Evolutionary conservation across 2,329 filamentous ascomycete species (phyloP), one percentile per base, ranked within the genome.

Genomic region (Sphaerostilbella broomeana): DNA sequence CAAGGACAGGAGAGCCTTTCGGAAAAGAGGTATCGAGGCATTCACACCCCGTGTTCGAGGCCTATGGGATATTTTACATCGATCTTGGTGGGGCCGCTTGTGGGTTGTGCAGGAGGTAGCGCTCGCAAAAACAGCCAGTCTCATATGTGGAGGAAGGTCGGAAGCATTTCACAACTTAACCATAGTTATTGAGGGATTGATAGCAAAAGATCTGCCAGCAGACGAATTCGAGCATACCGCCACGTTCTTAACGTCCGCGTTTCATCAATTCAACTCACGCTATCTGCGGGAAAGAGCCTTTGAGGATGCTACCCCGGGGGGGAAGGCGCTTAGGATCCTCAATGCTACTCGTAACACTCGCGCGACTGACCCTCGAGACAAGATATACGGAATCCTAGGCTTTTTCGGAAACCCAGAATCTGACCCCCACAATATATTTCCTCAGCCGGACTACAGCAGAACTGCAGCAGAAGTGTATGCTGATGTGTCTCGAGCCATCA

Each of bases 321-420:
- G n/a, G 11, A 40, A 40, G 21, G 37, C 37, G 5, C 37, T 40
- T 11, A 7, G 19, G 25, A 27, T 35, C 9, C 17, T 40, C 2
- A 40, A 40, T 13, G 37, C 37, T 4, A 40, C 30, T 1, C 37
- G 37, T 11, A 40, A 35, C 11, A 12, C 37, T 10, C 17, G 34
- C 25, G 37, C 30, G 11, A 18, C 30, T 5, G 37, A 40, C 17
- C 37, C 37, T 5, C 37, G 37, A 4, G 37, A 40, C 37, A 40
- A 40, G 16, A 40, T 40, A 35, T 35, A 40, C 2, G 37, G 37
- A 8, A 40, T 39, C 29, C 29, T 39, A 25, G 37, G 37, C 6
- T 39, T 39, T n/a, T 39, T 39, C 8, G 37, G 37, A 10, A 5
- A n/a, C 3, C 11, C 16, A 10, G 9, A 12, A 4, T 22, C 21